Evolutionary conservation across 1,284 basidiomycete species (phyloP), one percentile per base, ranked within the genome.

Genomic region (Coniferiporia sulphurascens): DNA sequence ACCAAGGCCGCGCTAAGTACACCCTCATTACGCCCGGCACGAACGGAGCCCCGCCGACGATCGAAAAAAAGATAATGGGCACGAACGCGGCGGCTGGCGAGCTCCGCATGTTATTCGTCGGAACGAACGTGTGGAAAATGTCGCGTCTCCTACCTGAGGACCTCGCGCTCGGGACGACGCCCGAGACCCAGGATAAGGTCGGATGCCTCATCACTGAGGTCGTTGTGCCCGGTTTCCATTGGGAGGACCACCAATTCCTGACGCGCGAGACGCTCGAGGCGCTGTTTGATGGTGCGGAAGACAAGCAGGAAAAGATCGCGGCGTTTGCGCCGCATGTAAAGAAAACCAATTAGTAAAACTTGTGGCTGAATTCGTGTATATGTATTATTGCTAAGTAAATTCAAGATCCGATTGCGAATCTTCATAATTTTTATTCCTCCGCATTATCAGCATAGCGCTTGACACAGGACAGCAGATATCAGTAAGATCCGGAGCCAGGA

Each of bases 131-230:
- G 21, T 82, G 79, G 79, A 81, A 82, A 67, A 77, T 76, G 68
- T 78, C 77, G 4, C 68, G 72, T 22, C 66, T 82, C 12, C 72
- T 78, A 1, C 66, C 69, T 1, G 73, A 72, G 48, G 78, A 81
- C 61, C 54, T 76, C 1, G 53, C 63, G 3, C 56, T 59, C 1
- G 65, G 64, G 22, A 41, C 60, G 44, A 51, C 60, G 15, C 45
- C 61, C 3, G 63, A 64, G 22, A 61, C 66, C 21, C 66, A 66
- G 56, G 72, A 75, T 32, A 58, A 52, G 8, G 68, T 67, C 0
- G 75, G 78, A 3, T 80, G 78, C 60, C 66, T 81, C 51, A 79
- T 81, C 62, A 77, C 76, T 5, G 78, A 81, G 65, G 76, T 80
- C 8, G 77, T 79, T 5, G 73, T 78, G 22, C 78, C 78, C 4